Evolutionary conservation across 257 asterid genomes (phyloP).

Genomic region (Asclepias syriaca): DNA sequence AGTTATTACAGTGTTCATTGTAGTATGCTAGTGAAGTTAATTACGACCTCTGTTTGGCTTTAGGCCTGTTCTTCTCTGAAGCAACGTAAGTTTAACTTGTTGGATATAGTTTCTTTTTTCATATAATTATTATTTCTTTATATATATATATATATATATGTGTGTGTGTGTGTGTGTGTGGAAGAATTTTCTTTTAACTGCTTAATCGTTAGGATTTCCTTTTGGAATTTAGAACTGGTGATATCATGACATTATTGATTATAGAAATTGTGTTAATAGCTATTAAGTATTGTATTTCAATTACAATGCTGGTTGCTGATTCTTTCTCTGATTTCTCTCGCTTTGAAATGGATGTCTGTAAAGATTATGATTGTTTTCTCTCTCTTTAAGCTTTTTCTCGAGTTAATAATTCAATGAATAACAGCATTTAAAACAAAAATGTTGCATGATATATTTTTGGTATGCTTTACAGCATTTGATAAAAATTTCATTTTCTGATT

Average conservation of each 20-base stretch:
- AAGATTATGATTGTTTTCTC: not conserved
- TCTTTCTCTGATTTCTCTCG: not conserved
- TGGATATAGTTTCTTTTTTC: too few relatives aligned
- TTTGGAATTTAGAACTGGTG: not conserved
- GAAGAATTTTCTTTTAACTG: not conserved
- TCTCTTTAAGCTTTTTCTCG: not conserved
- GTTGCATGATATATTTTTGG: not conserved
- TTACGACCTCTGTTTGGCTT: too few relatives aligned
- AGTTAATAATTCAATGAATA: not conserved
- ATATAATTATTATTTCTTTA: too few relatives aligned
- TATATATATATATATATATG: too few relatives aligned
- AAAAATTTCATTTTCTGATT: not conserved
- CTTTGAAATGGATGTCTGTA: not conserved
- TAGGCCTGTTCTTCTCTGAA: too few relatives aligned
- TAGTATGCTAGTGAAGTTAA: too few relatives aligned
- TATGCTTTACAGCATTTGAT: not conserved
- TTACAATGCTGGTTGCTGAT: not conserved
- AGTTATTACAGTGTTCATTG: too few relatives aligned
- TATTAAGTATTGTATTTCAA: too few relatives aligned
- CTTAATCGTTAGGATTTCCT: not conserved
- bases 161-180: too few relatives aligned
- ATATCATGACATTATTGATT: not conserved
- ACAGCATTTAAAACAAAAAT: not conserved
- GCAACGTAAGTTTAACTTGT: too few relatives aligned
- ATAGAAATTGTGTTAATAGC: not conserved